Conservation (phyloP, 2,329 filamentous ascomycete species). For the Verticillium nonalfalfae region DNA sequence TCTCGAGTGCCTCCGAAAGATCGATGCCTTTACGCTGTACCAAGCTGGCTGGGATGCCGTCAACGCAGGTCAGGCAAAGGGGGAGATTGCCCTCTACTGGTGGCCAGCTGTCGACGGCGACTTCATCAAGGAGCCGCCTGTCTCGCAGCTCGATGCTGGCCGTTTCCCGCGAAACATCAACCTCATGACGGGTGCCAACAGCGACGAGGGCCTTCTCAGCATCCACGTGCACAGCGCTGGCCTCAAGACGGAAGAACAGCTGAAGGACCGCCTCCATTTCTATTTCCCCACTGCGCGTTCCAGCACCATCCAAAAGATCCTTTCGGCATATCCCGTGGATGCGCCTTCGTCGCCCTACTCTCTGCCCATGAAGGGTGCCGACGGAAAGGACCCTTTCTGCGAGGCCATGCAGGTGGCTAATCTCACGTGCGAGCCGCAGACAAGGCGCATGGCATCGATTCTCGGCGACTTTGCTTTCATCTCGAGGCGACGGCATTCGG, state of each 20-base stretch:
- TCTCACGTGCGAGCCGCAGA: conserved; percentile 10
- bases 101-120: conserved; percentile 5
- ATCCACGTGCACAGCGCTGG: neutral
- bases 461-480: conserved; percentile 8
- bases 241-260: conserved; percentile 6
- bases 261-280: neutral
- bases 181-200: conserved; percentile 4
- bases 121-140: conserved; percentile 1
- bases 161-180: neutral
- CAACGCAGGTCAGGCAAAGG: neutral
- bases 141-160: conserved; percentile 2
- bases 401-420: conserved; percentile 5
- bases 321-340: conserved; percentile 9
- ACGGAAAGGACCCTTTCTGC: conserved; percentile 6
- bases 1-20: conserved; percentile 3
- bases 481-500: conserved; percentile 4
- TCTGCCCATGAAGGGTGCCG: conserved; percentile 3
- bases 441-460: conserved; percentile 9
- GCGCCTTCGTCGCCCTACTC: conserved; percentile 9
- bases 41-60: neutral
- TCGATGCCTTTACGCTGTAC: neutral
- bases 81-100: neutral
- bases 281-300: conserved; percentile 5
- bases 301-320: conserved; percentile 5
- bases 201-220: conserved; percentile 2